Conservation (phyloP, 2,329 filamentous ascomycete species). For the Fusarium sp. region DNA sequence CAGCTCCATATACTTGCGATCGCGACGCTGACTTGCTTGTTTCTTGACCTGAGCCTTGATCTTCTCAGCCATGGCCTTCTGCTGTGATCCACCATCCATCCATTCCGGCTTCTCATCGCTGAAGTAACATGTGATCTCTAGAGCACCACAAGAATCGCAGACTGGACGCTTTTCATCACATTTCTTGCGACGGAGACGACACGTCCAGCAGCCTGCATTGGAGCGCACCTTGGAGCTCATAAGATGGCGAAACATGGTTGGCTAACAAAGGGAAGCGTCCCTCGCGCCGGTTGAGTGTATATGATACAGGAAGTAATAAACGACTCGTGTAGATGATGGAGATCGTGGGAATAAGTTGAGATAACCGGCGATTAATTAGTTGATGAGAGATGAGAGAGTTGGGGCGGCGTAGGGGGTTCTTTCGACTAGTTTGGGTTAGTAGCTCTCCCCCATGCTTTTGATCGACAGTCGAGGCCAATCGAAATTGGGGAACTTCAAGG, state of each 20-base stretch:
- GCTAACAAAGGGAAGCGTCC: background rate
- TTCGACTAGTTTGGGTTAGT: conserved; percentile 24
- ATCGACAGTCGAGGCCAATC: conserved; percentile 33
- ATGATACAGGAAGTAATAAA: background rate
- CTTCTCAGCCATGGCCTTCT: conserved; percentile 62
- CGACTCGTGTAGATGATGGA: background rate
- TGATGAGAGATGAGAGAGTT: conserved; percentile 9
- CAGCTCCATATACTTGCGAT: conserved; percentile 60
- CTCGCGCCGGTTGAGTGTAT: background rate
- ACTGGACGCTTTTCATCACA: conserved; percentile 66
- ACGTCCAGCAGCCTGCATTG: conserved; percentile 69
- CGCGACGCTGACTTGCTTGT: conserved; percentile 61
- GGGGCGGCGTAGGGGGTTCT: conserved; percentile 10
- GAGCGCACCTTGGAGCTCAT: conserved; percentile 52
- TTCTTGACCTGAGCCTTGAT: conserved; percentile 69
- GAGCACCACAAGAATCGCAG: conserved; percentile 61
- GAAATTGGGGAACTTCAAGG: conserved; percentile 8
- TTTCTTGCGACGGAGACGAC: conserved; percentile 70
- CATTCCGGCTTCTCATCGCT: conserved; percentile 64
- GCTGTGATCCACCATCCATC: conserved; percentile 65
- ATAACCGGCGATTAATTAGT: conserved; percentile 1
- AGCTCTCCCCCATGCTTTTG: conserved; percentile 17
- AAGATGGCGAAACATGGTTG: conserved; percentile 45
- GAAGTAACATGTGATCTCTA: conserved; percentile 69
- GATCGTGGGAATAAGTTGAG: conserved; percentile 1